A percentile compares a stretch with the other conserved stretches of the same genome.
These are phyloP conservation scores for Cyclanthera cordifolia DNA, from an alignment of 306 rosid genomes.

Conservation along the genomic window DNA sequence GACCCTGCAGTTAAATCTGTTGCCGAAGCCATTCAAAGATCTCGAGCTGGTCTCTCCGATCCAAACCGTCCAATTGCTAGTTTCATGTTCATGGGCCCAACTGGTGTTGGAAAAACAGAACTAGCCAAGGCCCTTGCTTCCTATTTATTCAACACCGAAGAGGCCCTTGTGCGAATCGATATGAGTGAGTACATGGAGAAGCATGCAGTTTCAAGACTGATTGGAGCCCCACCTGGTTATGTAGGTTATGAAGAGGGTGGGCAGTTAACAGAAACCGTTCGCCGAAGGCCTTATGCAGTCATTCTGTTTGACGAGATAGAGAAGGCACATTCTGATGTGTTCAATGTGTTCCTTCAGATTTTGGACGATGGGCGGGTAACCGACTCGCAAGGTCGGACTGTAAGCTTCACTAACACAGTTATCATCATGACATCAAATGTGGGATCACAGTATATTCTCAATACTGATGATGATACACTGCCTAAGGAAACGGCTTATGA, in stretches of 20 bases:
- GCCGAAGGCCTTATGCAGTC: slow-evolving; percentile 87
- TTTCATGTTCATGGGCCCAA: slow-evolving; percentile 99
- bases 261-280: slow-evolving; percentile 79
- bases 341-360: slow-evolving; percentile 89
- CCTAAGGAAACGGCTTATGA: slow-evolving; percentile 60
- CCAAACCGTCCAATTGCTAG: slow-evolving; percentile 95
- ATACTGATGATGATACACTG: slow-evolving; percentile 41
- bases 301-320: slow-evolving; percentile 93
- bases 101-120: slow-evolving; percentile 96
- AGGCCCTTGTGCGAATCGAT: slow-evolving; percentile 89
- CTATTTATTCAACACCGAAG: slow-evolving; percentile 88
- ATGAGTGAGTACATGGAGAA: slow-evolving; percentile 99
- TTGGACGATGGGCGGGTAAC: slow-evolving; percentile 94
- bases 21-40: slow-evolving; percentile 88
- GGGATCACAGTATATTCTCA: slow-evolving; percentile 88
- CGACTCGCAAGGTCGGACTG: slow-evolving; percentile 86
- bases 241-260: slow-evolving; percentile 99
- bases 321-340: slow-evolving; percentile 86
- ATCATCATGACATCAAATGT: slow-evolving; percentile 97
- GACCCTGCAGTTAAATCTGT: slow-evolving; percentile 90
- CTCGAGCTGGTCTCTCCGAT: slow-evolving; percentile 96
- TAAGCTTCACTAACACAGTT: slow-evolving; percentile 83
- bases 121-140: slow-evolving; percentile 95
- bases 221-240: slow-evolving; percentile 98
- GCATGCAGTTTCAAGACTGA: slow-evolving; percentile 82